Percentiles rank a stretch among this genome's conserved stretches.
These are phyloP conservation scores for Trichoderma sp. DNA, from an alignment of 2,329 filamentous ascomycete genomes.

Conservation along the genomic window DNA sequence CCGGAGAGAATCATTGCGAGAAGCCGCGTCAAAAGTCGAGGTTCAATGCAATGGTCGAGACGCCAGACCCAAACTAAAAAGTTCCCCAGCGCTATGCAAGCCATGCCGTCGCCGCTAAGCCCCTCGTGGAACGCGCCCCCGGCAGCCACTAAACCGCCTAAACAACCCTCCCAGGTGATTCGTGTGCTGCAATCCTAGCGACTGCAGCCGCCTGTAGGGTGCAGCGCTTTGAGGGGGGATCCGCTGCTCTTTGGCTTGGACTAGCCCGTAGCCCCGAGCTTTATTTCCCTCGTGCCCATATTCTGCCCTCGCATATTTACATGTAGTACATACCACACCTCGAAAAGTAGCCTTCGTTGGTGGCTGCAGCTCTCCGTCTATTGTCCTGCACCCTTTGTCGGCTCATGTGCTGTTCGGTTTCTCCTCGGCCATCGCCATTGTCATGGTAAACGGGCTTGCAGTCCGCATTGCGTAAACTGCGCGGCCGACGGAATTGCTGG, in stretches of 20 bases:
- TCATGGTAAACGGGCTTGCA: neutral
- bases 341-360: neutral
- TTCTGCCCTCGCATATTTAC: neutral
- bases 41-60: neutral
- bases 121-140: neutral
- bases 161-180: neutral
- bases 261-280: neutral
- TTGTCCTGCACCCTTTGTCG: neutral
- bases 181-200: neutral
- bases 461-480: slow-evolving; percentile 4
- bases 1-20: neutral
- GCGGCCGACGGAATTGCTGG: neutral
- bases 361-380: neutral
- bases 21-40: neutral
- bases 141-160: neutral
- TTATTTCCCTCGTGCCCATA: neutral
- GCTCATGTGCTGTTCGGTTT: neutral
- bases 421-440: neutral
- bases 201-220: neutral
- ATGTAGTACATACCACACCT: neutral
- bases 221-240: neutral
- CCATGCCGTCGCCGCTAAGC: slow-evolving; percentile 14
- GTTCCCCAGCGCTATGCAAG: slow-evolving; percentile 3
- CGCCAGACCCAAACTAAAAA: neutral
- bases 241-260: neutral